Evolutionary conservation across 768 basidiomycete species (phyloP), one percentile per base, ranked within the genome.

Genomic region (Psilocybe azurescens): DNA sequence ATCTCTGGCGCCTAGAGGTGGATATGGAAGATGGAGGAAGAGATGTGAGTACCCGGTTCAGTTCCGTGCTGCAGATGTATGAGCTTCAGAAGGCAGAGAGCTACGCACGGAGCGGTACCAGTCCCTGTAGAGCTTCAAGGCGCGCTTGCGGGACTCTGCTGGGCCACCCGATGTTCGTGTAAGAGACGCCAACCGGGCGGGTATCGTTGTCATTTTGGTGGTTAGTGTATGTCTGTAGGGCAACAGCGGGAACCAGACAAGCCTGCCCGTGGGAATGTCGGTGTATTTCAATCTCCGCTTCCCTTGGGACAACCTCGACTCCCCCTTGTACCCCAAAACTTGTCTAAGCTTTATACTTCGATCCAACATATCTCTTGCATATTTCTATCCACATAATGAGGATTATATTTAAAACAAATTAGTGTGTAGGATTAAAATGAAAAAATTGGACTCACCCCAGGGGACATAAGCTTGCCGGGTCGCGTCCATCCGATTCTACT

Each of bases 91-190:
- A 29, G 38, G 58, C 24, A 28, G 24, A 39, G 32, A 44, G 8
- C 24, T 46, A 86, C 93, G 68, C 70, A 97, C 97, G 50, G 89
- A 84, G 64, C 97, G 90, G 73, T 95, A 91, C 97, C 97, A 99
- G 73, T 88, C 89, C 61, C 96, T 83, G 81, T 99, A 99, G 11
- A 97, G 83, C 50, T 89, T 81, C 18, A 95, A 77, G 9, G 86
- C 87, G 36, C 93, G 84, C 20, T 77, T 77, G 32, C 90, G 86
- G 5, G 93, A 88, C 52, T 91, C 87, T n/a, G 78, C 75, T 5
- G 81, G 71, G 61, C 69, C 81, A 20, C 77, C 70, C 0, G 93
- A 93, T n/a, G 83, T 75, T 39, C 82, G 79, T 3, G 91, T 84
- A 5, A 86, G 71, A 64, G 86, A 87, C 16, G 97, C 93, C 8